Percentiles rank a stretch among this genome's conserved stretches.
Conservation (phyloP, 2,329 filamentous ascomycete genomes). For the Phialophora expanda region DNA sequence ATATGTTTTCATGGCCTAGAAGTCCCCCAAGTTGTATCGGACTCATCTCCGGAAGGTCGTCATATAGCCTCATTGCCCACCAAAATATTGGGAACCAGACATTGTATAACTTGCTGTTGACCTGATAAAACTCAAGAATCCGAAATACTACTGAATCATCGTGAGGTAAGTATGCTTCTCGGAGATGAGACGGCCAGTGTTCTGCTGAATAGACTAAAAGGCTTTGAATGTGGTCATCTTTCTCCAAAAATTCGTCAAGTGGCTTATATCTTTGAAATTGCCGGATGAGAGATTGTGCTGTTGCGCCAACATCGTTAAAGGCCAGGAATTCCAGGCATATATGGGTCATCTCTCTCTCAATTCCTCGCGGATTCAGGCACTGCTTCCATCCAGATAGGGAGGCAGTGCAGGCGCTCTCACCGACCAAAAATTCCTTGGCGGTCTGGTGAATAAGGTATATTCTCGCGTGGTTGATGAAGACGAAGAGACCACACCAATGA, state of each 20-base stretch:
- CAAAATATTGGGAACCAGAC: conserved; percentile 5
- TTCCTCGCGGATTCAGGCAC: conserved; percentile 12
- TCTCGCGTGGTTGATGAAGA: conserved; percentile 43
- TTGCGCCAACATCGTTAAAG: neutral
- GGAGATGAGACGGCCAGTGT: conserved; percentile 22
- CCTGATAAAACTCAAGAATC: conserved; percentile 10
- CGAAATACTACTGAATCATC: neutral
- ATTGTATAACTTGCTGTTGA: neutral
- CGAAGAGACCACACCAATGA: conserved; percentile 47
- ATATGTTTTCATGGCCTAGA: conserved; percentile 1
- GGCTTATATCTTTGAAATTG: neutral
- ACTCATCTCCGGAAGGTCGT: conserved; percentile 3
- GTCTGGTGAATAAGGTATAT: conserved; percentile 52
- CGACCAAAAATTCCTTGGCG: conserved; percentile 48
- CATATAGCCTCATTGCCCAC: neutral
- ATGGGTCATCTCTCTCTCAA: conserved; percentile 20
- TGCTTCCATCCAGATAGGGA: conserved; percentile 16
- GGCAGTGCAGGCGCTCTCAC: neutral
- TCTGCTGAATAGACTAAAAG: conserved; percentile 20
- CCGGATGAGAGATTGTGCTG: neutral
- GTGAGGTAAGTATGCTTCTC: conserved; percentile 5
- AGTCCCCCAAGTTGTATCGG: conserved; percentile 9
- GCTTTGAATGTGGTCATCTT: conserved; percentile 6
- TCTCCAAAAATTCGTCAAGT: neutral
- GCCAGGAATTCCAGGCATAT: conserved; percentile 23